These are phyloP conservation scores for Candida ficus DNA, from an alignment of 805 yeast species.

Conservation along the genomic window DNA sequence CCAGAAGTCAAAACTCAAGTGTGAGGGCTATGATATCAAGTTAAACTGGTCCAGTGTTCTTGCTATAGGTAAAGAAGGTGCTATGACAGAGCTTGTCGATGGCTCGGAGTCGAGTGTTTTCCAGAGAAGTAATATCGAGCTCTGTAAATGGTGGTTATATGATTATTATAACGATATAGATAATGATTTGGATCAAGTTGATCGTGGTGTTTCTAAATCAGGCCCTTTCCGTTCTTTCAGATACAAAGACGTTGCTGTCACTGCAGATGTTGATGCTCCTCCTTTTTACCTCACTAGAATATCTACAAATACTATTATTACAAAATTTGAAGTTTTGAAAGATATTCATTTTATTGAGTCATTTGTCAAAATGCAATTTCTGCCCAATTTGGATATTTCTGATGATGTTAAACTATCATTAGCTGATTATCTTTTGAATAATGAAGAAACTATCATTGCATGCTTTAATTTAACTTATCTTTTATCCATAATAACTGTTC, in stretches of 20 bases:
- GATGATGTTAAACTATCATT: slow-evolving; percentile 1
- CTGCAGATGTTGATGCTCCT: background rate
- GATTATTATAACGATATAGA: slow-evolving; percentile 73
- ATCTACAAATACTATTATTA: background rate
- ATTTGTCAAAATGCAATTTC: background rate
- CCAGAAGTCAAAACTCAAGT: slow-evolving; percentile 52
- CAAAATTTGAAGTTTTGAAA: slow-evolving; percentile 2
- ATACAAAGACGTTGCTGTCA: background rate
- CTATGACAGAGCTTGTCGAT: slow-evolving; percentile 25
- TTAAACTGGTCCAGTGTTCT: slow-evolving; percentile 65
- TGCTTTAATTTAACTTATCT: slow-evolving; percentile 1
- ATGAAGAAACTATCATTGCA: background rate
- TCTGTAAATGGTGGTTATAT: slow-evolving; percentile 28
- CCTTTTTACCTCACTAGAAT: background rate
- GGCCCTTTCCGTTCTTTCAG: slow-evolving; percentile 15
- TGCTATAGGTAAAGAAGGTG: slow-evolving; percentile 32
- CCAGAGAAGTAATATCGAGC: slow-evolving; percentile 64
- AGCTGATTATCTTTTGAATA: slow-evolving; percentile 1
- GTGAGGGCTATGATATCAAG: slow-evolving; percentile 81
- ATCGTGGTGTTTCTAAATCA: slow-evolving; percentile 3
- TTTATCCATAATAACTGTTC: slow-evolving; percentile 1
- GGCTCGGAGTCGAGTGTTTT: slow-evolving; percentile 31
- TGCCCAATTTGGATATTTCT: slow-evolving; percentile 1
- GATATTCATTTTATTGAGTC: slow-evolving; percentile 3
- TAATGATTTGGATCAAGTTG: slow-evolving; percentile 47